phyloP scores from a whole-genome alignment of 2,329 filamentous ascomycete genomes.

The Chaetomiaceae sp. region DNA sequence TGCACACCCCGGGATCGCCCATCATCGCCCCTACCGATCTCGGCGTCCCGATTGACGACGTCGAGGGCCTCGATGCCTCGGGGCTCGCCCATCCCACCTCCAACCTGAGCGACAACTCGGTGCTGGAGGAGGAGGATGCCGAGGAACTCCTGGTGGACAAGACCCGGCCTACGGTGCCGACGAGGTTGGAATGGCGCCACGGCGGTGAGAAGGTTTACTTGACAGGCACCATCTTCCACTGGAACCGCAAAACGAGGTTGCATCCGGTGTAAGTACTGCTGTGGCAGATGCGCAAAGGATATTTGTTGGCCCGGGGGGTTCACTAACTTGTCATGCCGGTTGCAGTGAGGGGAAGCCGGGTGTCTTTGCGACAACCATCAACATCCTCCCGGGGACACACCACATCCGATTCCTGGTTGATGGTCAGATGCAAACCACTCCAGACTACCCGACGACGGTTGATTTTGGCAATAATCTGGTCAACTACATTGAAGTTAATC shows the following conservation, averaged over 20 bases:
- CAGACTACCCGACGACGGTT: slow-evolving; percentile 85
- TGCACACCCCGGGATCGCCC: slow-evolving; percentile 83
- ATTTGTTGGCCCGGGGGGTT: background rate
- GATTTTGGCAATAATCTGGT: slow-evolving; percentile 97
- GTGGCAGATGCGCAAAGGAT: background rate
- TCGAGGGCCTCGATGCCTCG: slow-evolving; percentile 43
- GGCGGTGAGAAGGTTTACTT: slow-evolving; percentile 90
- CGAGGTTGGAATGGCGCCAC: slow-evolving; percentile 76
- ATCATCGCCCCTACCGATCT: slow-evolving; percentile 69
- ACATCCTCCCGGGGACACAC: slow-evolving; percentile 87
- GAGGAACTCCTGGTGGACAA: slow-evolving; percentile 74
- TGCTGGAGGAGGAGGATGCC: slow-evolving; percentile 70
- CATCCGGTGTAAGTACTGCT: slow-evolving; percentile 67
- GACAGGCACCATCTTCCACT: slow-evolving; percentile 94
- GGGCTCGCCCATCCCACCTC: slow-evolving; percentile 52
- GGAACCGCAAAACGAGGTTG: slow-evolving; percentile 90
- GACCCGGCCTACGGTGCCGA: slow-evolving; percentile 74
- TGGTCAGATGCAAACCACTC: slow-evolving; percentile 84
- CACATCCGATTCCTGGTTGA: slow-evolving; percentile 96
- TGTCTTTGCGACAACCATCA: slow-evolving; percentile 70
- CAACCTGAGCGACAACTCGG: slow-evolving; percentile 51
- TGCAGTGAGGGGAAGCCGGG: slow-evolving; percentile 52
- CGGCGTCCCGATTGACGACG: slow-evolving; percentile 46
- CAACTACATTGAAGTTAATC: slow-evolving; percentile 93
- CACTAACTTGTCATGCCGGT: slow-evolving; percentile 11